Evolutionary conservation across 2,329 filamentous ascomycete genomes (phyloP), one percentile per base, ranked within the genome.

Genomic region (Fusarium siculi): DNA sequence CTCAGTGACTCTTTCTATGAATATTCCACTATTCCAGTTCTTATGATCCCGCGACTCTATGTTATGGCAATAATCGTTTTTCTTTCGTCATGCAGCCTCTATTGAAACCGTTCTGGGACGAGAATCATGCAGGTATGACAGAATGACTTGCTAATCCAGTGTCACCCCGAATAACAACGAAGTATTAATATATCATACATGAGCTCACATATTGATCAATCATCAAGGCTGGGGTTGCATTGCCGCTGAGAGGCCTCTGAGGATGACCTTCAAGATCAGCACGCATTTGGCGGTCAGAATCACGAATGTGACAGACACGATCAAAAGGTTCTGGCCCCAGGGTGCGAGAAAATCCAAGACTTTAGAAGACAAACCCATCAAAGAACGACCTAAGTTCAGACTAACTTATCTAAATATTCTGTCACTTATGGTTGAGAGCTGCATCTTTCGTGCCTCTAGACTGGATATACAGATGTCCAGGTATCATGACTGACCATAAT

Each of bases 241-340:
- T 63, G 42, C 19, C 34, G 23, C 30, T 47, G 7, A 53, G 18
- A 56, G 18, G 52, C 54, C 56, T 32, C 44, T 60, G 32, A 39
- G 37, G 14, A 54, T 70, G 69, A 30, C 42, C 57, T n/a, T 28
- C 18, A 36, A 42, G 53, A 72, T 72, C 53, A 66, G 73, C 73
- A 75, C 70, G 57, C 71, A 60, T 53, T 53, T 61, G 34, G 42
- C 21, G 28, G 55, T 64, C 54, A 53, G 56, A 28, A 46, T 47
- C 59, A 47, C 59, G 43, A 36, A 46, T 32, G 23, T 40, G 30
- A 42, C 16, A 46, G 43, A 55, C n/a, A 56, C 43, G 28, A 34
- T 42, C 16, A 28, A 57, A 37, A 15, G 40, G n/a, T 37, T 12
- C 30, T n/a, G 37, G 25, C 23, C n/a, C 16, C 16, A 14, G n/a